Conservation (phyloP, 495 filamentous ascomycete species). For the Oleoguttula mirabilis region DNA sequence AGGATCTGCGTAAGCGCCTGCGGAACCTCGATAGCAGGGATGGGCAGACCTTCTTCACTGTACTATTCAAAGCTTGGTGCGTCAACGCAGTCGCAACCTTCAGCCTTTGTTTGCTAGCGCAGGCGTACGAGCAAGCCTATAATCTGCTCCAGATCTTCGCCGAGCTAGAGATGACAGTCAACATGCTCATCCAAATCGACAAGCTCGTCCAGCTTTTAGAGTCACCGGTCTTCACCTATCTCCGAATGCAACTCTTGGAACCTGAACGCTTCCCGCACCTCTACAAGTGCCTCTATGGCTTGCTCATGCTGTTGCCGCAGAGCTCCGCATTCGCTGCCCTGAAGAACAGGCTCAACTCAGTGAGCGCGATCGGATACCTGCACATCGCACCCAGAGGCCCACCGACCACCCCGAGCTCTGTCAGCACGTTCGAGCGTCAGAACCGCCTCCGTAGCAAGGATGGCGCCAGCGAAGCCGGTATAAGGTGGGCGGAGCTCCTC, state of each 20-base stretch:
- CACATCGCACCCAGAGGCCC: conserved; percentile 41
- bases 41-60: conserved; percentile 87
- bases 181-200: conserved; percentile 97
- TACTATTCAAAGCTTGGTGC: conserved; percentile 93
- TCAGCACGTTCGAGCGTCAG: conserved; percentile 55
- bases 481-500: conserved; percentile 88
- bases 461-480: conserved; percentile 46
- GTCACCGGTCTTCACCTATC: conserved; percentile 95
- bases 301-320: conserved; percentile 95
- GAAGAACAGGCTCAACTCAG: conserved; percentile 93
- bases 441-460: conserved; percentile 74
- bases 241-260: conserved; percentile 94
- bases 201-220: conserved; percentile 96
- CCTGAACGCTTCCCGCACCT: conserved; percentile 91
- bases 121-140: conserved; percentile 97
- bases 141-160: conserved; percentile 94
- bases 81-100: conserved; percentile 98
- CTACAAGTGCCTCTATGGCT: conserved; percentile 96
- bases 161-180: conserved; percentile 97
- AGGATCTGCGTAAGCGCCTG: conserved; percentile 78
- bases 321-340: conserved; percentile 92
- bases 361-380: conserved; percentile 91
- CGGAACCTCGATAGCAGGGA: conserved; percentile 77
- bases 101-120: conserved; percentile 86
- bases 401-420: conserved; percentile 28